Evolutionary conservation across 495 filamentous ascomycete genomes (phyloP).

Genomic region (Hypoxylon rickii): DNA sequence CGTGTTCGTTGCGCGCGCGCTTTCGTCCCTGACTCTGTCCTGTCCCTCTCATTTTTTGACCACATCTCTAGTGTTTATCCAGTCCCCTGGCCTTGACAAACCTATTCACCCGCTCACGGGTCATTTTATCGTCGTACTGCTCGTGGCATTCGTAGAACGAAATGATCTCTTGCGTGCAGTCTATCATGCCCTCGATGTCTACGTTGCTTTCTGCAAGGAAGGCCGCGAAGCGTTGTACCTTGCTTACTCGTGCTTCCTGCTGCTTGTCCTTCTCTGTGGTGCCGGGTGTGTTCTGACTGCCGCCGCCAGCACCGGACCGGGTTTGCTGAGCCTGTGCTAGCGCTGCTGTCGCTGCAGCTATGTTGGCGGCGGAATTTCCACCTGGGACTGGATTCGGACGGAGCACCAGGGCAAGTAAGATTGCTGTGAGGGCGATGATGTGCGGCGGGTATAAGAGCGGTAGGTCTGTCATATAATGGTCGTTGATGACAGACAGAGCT

Average conservation of each 20-base stretch:
- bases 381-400: slow-evolving; percentile 50
- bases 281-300: slow-evolving; percentile 22
- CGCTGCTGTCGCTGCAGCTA: slow-evolving; percentile 47
- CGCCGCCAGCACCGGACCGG: slow-evolving; percentile 34
- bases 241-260: slow-evolving; percentile 50
- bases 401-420: slow-evolving; percentile 83
- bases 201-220: slow-evolving; percentile 94
- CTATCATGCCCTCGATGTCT: slow-evolving; percentile 88
- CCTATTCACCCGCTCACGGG: slow-evolving; percentile 67
- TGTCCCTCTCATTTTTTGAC: not conserved
- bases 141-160: slow-evolving; percentile 95
- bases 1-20: not conserved
- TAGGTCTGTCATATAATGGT: slow-evolving; percentile 93
- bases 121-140: slow-evolving; percentile 78
- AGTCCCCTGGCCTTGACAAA: slow-evolving; percentile 85
- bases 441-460: slow-evolving; percentile 88
- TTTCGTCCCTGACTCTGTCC: not conserved
- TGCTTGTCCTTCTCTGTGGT: slow-evolving; percentile 31
- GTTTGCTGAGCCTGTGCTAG: slow-evolving; percentile 47
- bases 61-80: slow-evolving; percentile 60
- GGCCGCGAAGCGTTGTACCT: slow-evolving; percentile 73
- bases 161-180: slow-evolving; percentile 93
- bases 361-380: slow-evolving; percentile 35
- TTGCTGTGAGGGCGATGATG: slow-evolving; percentile 86
- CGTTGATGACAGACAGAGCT: slow-evolving; percentile 90